Conservation (phyloP, 1,284 basidiomycete genomes). For the Hymenochaete sp. region DNA sequence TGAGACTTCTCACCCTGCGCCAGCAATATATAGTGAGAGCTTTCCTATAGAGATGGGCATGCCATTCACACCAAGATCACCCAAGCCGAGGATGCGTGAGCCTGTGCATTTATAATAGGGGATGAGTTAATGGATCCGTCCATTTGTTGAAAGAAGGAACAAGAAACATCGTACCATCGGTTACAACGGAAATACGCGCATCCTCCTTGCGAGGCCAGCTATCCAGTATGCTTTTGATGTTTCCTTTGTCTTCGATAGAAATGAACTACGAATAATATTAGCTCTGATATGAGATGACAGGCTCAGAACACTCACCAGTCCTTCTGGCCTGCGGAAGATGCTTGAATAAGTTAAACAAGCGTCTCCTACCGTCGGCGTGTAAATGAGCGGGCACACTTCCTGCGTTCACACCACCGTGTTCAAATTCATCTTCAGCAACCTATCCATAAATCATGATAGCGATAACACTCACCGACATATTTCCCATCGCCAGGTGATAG, state of each 20-base stretch:
- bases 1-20: conserved; percentile 74
- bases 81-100: conserved; percentile 86
- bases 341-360: conserved; percentile 81
- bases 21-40: conserved; percentile 85
- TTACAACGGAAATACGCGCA: conserved; percentile 79
- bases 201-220: conserved; percentile 72
- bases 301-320: conserved; percentile 47
- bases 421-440: too few species aligned
- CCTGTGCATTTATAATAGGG: too few species aligned
- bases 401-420: conserved; percentile 17
- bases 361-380: conserved; percentile 89
- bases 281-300: too few species aligned
- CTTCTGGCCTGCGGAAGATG: conserved; percentile 77
- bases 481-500: conserved; percentile 57
- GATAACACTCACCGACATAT: conserved; percentile 52
- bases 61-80: conserved; percentile 82
- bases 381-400: conserved; percentile 80
- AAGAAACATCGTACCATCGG: conserved; percentile 51
- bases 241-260: conserved; percentile 81
- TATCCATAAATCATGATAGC: not conserved
- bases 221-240: conserved; percentile 56
- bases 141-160: conserved; percentile 6
- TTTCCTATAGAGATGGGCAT: conserved; percentile 95
- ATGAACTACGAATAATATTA: conserved; percentile 65
- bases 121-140: not conserved